phyloP scores from a whole-genome alignment of 2,329 filamentous ascomycete genomes.

The Ophiocordyceps unilateralis region DNA sequence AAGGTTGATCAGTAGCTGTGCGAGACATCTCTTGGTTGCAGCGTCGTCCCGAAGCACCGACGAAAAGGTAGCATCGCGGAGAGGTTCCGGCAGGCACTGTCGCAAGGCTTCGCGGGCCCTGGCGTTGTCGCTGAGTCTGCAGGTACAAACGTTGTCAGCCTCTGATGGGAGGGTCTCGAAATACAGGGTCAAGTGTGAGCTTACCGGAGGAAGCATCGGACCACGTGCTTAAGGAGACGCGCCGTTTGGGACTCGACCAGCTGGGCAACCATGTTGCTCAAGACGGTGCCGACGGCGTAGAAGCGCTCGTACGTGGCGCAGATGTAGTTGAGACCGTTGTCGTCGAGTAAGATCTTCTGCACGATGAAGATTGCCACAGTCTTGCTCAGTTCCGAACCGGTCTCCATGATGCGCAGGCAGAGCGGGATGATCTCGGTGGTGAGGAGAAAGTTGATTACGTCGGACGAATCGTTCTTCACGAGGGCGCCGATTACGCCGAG shows the following conservation, averaged over 20 bases:
- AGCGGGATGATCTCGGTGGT: slow-evolving; percentile 98
- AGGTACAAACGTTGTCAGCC: slow-evolving; percentile 5
- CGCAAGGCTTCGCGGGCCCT: slow-evolving; percentile 85
- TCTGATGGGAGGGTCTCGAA: too few relatives aligned
- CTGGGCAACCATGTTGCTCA: slow-evolving; percentile 98
- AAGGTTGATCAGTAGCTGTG: slow-evolving; percentile 92
- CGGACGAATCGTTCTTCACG: slow-evolving; percentile 96
- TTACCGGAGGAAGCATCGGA: slow-evolving; percentile 85
- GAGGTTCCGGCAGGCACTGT: slow-evolving; percentile 92
- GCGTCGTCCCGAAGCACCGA: slow-evolving; percentile 93
- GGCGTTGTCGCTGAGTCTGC: slow-evolving; percentile 84
- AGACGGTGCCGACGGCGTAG: slow-evolving; percentile 90
- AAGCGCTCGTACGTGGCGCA: slow-evolving; percentile 98
- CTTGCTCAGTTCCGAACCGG: slow-evolving; percentile 93
- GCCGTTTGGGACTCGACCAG: slow-evolving; percentile 96
- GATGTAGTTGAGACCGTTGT: slow-evolving; percentile 93
- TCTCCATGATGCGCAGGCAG: slow-evolving; percentile 98
- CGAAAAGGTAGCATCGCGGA: slow-evolving; percentile 95
- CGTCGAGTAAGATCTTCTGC: slow-evolving; percentile 93
- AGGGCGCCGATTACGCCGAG: slow-evolving; percentile 91
- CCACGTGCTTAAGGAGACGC: slow-evolving; percentile 88
- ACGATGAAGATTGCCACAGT: slow-evolving; percentile 99
- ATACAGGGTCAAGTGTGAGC: slow-evolving; percentile 15
- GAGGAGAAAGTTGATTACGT: slow-evolving; percentile 96
- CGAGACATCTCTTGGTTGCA: slow-evolving; percentile 90